These are phyloP conservation scores for Eutrema yunnanense DNA, from an alignment of 345 rosid genomes.

Conservation along the genomic window DNA sequence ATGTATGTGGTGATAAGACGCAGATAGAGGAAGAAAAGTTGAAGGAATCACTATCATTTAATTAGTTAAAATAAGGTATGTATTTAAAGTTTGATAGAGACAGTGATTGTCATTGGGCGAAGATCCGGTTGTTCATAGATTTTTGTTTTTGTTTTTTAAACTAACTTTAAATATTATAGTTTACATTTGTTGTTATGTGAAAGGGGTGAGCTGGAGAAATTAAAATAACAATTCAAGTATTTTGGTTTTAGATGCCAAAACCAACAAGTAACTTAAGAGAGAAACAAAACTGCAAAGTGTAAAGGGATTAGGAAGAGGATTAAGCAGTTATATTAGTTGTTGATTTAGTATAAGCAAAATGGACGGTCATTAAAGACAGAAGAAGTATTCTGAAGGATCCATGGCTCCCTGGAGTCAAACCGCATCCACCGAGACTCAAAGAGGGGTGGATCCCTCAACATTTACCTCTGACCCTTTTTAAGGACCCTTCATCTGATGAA, in stretches of 20 bases:
- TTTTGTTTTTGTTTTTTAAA: neutral
- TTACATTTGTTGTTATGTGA: neutral
- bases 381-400: too few relatives aligned
- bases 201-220: constrained; percentile 7
- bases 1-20: constrained; percentile 31
- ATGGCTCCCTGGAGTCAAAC: too few relatives aligned
- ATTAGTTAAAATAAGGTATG: neutral
- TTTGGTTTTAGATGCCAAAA: neutral
- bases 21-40: constrained; percentile 15
- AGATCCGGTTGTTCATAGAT: neutral
- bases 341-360: neutral
- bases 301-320: neutral
- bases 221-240: neutral
- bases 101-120: neutral
- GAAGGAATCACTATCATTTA: constrained; percentile 8
- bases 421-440: too few relatives aligned
- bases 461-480: too few relatives aligned
- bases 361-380: neutral
- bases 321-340: neutral
- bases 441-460: too few relatives aligned
- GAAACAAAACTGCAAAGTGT: neutral
- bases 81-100: constrained; percentile 1
- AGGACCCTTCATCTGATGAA: too few relatives aligned
- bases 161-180: neutral
- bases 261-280: constrained; percentile 12